Conservation (phyloP, 306 rosid genomes). For the Prunus mira region DNA sequence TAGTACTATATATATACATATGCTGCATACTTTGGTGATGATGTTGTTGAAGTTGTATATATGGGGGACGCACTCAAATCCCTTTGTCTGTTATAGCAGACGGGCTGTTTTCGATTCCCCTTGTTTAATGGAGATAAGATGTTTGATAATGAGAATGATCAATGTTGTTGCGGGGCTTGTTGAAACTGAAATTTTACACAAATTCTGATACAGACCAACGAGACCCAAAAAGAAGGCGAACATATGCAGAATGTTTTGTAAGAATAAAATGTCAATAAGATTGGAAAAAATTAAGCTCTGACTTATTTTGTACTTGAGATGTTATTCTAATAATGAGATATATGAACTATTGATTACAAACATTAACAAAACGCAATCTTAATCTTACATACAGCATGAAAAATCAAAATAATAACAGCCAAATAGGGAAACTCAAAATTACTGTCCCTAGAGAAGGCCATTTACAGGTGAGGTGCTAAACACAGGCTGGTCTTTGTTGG, state of each 20-base stretch:
- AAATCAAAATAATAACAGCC: conserved; percentile 19
- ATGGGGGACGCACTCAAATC: conserved; percentile 28
- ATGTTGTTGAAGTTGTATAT: conserved; percentile 48
- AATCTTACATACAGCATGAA: conserved; percentile 37
- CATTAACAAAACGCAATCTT: conserved; percentile 29
- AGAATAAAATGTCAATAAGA: not conserved
- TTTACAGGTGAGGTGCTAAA: conserved; percentile 59
- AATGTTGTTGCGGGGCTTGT: not conserved
- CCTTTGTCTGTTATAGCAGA: conserved; percentile 37
- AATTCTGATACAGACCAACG: too few species aligned
- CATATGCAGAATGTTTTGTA: too few species aligned
- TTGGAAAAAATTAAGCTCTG: not conserved
- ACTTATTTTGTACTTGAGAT: not conserved
- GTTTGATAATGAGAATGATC: not conserved
- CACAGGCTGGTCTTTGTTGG: conserved; percentile 56
- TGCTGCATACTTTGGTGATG: conserved; percentile 32
- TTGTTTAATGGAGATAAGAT: conserved; percentile 5
- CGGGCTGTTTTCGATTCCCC: conserved; percentile 14
- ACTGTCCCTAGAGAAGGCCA: conserved; percentile 53
- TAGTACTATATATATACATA: conserved; percentile 12
- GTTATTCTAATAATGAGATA: conserved; percentile 9
- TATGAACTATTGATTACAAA: conserved; percentile 39
- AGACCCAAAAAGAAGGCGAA: too few species aligned
- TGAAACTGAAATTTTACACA: not conserved
- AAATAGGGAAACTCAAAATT: conserved; percentile 6